Conservation (phyloP, 179 eudicot species). For the Actinidia arguta region DNA sequence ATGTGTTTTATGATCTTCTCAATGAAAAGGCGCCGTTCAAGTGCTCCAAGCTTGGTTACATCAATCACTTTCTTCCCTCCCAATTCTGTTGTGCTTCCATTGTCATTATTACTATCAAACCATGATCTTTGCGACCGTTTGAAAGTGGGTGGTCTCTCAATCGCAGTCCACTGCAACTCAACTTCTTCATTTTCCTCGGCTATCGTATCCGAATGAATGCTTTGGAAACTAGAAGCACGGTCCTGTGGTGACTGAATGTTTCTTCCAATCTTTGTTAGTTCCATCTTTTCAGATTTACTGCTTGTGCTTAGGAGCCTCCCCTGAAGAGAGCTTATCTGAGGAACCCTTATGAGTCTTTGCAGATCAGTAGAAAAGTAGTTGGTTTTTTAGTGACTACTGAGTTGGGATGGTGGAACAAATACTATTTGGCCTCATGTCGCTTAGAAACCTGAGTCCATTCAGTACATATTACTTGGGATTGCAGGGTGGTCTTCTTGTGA, state of each 20-base stretch:
- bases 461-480: too few species aligned
- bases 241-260: conserved; percentile 11
- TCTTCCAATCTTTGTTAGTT: neutral
- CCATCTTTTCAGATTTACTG: neutral
- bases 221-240: conserved; percentile 7
- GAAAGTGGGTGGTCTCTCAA: conserved; percentile 11
- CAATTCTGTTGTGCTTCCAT: conserved; percentile 3
- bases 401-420: neutral
- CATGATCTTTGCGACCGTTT: conserved; percentile 3
- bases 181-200: neutral
- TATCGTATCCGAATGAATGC: conserved; percentile 9
- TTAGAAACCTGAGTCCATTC: neutral
- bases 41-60: conserved; percentile 15
- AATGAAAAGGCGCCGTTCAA: conserved; percentile 10
- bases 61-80: conserved; percentile 17
- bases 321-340: neutral
- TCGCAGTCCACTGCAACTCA: conserved; percentile 20
- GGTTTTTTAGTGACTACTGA: neutral
- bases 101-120: neutral
- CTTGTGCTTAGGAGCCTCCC: neutral
- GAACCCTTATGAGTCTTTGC: neutral
- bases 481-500: too few species aligned
- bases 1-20: conserved; percentile 19
- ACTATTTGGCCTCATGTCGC: neutral
- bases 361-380: neutral